These are phyloP conservation scores for Fusarium tjaetaba DNA, from an alignment of 2,329 filamentous ascomycete species.

Conservation along the genomic window DNA sequence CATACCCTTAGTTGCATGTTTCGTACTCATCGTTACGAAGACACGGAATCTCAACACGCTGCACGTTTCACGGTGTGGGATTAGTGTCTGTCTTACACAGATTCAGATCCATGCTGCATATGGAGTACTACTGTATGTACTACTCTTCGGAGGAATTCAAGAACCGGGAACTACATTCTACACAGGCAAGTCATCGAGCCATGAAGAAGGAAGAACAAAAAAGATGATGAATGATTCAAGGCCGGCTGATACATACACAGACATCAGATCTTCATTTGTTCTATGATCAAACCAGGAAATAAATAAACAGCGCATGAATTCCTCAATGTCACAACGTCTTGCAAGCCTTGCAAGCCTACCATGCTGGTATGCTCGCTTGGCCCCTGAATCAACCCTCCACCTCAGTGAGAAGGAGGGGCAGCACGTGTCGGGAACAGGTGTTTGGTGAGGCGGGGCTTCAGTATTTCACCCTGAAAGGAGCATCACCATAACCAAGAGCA, in stretches of 20 bases:
- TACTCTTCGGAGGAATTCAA: constrained; percentile 5
- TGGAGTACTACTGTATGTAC: neutral
- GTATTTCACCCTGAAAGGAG: constrained; percentile 13
- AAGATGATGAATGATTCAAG: neutral
- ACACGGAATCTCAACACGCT: constrained; percentile 10
- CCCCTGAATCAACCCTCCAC: constrained; percentile 31
- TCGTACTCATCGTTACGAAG: constrained; percentile 6
- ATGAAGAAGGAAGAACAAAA: neutral
- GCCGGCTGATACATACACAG: neutral
- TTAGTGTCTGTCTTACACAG: constrained; percentile 1
- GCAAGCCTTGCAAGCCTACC: neutral
- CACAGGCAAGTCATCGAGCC: constrained; percentile 14
- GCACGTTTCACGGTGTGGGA: constrained; percentile 17
- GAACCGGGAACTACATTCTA: neutral
- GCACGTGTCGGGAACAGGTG: constrained; percentile 22
- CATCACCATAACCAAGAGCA: constrained; percentile 1
- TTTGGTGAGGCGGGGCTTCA: constrained; percentile 26
- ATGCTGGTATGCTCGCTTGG: neutral
- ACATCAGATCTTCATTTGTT: neutral
- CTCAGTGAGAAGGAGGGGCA: constrained; percentile 25
- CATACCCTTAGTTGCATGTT: constrained; percentile 3
- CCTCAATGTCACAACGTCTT: neutral
- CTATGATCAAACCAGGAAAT: neutral
- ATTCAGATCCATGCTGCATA: constrained; percentile 1
- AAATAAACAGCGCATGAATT: neutral